phyloP scores from a whole-genome alignment of 345 rosid species.

The Bretschneidera sinensis region DNA sequence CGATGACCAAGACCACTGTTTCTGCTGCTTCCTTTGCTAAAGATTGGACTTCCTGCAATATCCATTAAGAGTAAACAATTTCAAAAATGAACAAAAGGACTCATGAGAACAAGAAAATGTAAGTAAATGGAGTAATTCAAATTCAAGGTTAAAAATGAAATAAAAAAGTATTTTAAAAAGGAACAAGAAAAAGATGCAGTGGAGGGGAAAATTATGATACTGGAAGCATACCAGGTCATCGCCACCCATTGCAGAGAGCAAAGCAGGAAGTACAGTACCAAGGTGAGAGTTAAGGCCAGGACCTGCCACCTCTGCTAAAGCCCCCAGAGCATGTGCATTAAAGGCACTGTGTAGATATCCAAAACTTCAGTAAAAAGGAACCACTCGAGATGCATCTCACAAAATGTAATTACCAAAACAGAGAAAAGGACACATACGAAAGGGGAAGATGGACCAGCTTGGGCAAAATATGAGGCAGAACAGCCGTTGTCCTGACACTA shows the following conservation, averaged over 20 bases:
- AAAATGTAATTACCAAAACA: conserved; percentile 12
- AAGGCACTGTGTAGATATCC: conserved; percentile 57
- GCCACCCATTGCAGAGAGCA: conserved; percentile 80
- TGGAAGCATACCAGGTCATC: conserved; percentile 50
- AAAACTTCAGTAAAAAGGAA: conserved; percentile 2
- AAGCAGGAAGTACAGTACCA: conserved; percentile 85
- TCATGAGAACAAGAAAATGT: background rate
- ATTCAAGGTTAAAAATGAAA: background rate
- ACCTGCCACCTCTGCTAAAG: conserved; percentile 97
- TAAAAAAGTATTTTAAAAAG: background rate
- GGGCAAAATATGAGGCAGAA: conserved; percentile 95
- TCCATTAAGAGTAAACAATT: conserved; percentile 10
- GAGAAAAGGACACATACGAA: conserved; percentile 60
- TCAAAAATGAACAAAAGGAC: background rate
- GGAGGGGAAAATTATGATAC: background rate
- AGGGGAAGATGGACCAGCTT: conserved; percentile 89
- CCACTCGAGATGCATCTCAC: background rate
- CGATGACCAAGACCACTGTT: conserved; percentile 79
- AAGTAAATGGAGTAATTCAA: background rate
- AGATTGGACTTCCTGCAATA: conserved; percentile 69
- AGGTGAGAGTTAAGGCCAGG: conserved; percentile 85
- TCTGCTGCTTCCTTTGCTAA: conserved; percentile 90
- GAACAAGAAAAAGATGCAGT: background rate
- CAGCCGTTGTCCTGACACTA: conserved; percentile 98
- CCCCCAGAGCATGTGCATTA: conserved; percentile 97